Conservation (phyloP, 352 stramenopile species). For the Globisporangium viniferum region DNA sequence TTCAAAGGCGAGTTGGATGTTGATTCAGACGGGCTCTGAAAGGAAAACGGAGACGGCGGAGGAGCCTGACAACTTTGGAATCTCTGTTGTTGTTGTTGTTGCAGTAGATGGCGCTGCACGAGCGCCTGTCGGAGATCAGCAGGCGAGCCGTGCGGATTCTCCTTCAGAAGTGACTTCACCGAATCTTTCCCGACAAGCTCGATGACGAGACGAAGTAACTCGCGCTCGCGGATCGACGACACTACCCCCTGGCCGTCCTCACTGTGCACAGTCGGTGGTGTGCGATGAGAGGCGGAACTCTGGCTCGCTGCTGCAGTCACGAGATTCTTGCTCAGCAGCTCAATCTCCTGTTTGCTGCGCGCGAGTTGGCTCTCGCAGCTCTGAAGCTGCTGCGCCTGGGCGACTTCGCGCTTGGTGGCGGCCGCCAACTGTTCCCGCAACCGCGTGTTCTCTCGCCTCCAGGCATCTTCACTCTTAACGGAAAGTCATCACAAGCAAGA, state of each 20-base stretch:
- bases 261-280: neutral
- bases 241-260: neutral
- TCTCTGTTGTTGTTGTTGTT: neutral
- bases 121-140: slow-evolving; percentile 13
- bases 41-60: neutral
- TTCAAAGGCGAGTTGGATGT: slow-evolving; percentile 2
- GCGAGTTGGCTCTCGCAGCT: slow-evolving; percentile 9
- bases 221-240: slow-evolving; percentile 10
- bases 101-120: neutral
- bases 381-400: slow-evolving; percentile 10
- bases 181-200: slow-evolving; percentile 23
- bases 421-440: slow-evolving; percentile 20
- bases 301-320: neutral
- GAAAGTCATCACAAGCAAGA: neutral
- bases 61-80: neutral
- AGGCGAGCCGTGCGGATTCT: slow-evolving; percentile 5
- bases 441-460: slow-evolving; percentile 25
- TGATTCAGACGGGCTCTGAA: neutral
- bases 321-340: slow-evolving; percentile 8
- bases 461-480: slow-evolving; percentile 21
- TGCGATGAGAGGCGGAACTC: neutral
- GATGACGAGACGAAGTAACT: slow-evolving; percentile 26
- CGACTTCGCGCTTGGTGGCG: slow-evolving; percentile 11
- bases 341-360: slow-evolving; percentile 9
- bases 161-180: slow-evolving; percentile 11